These are phyloP conservation scores for Funneliformis mosseae DNA, from an alignment of 192 early-diverging fungal species.

Conservation along the genomic window DNA sequence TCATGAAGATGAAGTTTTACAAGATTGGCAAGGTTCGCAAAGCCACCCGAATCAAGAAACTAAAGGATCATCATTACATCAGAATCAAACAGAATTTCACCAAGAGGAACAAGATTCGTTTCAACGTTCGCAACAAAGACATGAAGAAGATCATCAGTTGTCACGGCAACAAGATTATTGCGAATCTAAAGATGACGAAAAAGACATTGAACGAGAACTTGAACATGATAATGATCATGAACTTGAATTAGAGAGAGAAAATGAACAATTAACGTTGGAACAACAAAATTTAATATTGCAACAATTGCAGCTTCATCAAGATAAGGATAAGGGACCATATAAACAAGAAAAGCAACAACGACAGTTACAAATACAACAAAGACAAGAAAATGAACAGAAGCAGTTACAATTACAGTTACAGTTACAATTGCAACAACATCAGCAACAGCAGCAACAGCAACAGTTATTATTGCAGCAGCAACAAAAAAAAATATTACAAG, in stretches of 20 bases:
- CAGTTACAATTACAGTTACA: background rate
- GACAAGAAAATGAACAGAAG: constrained; percentile 14
- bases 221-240: background rate
- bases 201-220: background rate
- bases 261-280: background rate
- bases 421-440: background rate
- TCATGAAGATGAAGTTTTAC: background rate
- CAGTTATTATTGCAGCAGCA: constrained; percentile 3
- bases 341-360: constrained; percentile 1
- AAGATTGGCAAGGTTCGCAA: constrained; percentile 4
- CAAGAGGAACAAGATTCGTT: background rate
- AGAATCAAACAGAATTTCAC: background rate
- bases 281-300: background rate
- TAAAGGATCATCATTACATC: background rate
- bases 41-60: background rate
- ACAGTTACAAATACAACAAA: constrained; percentile 16
- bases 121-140: background rate
- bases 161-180: background rate
- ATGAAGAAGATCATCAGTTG: background rate
- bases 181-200: background rate
- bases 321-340: too few species aligned
- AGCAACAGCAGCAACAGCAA: constrained; percentile 19
- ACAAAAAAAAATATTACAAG: background rate
- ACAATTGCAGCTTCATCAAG: constrained; percentile 5
- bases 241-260: background rate